Conservation (phyloP, 208 protist genomes). For the Trichomonas gallinae region DNA sequence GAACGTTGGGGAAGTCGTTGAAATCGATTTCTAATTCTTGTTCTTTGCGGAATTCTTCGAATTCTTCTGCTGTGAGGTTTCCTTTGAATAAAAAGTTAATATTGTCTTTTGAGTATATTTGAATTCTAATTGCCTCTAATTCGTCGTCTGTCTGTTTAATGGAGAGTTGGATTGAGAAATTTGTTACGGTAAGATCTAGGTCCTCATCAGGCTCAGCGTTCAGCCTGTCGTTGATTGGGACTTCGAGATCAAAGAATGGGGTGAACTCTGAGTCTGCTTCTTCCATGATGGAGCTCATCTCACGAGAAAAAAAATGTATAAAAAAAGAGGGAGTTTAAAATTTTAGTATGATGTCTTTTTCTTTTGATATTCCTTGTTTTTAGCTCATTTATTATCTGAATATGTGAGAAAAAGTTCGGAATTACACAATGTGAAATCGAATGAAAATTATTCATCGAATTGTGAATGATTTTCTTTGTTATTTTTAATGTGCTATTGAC, state of each 20-base stretch:
- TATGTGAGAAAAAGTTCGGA: too few species aligned
- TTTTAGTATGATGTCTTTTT: too few species aligned
- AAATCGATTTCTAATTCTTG: slow-evolving; percentile 9
- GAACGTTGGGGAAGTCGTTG: not conserved
- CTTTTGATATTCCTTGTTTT: too few species aligned
- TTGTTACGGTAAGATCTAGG: not conserved
- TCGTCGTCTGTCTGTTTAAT: not conserved
- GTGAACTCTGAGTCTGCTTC: not conserved
- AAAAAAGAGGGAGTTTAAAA: too few species aligned
- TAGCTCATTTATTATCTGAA: too few species aligned
- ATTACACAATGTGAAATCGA: too few species aligned
- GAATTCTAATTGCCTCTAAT: not conserved
- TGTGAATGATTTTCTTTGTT: too few species aligned
- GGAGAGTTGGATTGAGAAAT: not conserved
- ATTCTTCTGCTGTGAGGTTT: not conserved
- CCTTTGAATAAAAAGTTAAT: not conserved
- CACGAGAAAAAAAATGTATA: too few species aligned
- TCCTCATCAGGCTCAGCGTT: not conserved
- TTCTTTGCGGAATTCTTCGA: not conserved
- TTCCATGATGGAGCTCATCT: not conserved
- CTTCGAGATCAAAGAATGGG: not conserved
- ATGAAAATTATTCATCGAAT: too few species aligned
- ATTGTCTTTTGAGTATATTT: not conserved
- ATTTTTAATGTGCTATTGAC: too few species aligned
- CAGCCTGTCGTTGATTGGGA: not conserved